Percentiles rank a stretch among this genome's conserved stretches.
Conservation (phyloP, 2,329 filamentous ascomycete species). For the Scytalidium sp. region DNA sequence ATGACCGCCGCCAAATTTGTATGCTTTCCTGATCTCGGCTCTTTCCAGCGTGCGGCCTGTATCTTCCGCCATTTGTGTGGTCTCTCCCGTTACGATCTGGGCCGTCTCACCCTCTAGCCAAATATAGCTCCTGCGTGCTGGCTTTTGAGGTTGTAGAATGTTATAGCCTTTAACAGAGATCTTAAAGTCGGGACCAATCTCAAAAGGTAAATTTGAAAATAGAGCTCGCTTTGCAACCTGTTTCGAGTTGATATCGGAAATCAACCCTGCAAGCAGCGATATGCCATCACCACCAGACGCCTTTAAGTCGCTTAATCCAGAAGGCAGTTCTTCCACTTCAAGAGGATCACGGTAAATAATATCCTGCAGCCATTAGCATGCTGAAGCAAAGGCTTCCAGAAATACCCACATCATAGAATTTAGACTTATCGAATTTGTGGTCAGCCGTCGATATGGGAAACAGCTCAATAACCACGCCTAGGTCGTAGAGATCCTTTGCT, state of each 20-base stretch:
- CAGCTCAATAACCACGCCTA: slow-evolving; percentile 87
- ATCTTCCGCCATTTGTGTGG: slow-evolving; percentile 73
- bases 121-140: slow-evolving; percentile 80
- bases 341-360: slow-evolving; percentile 81
- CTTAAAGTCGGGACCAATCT: slow-evolving; percentile 77
- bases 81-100: slow-evolving; percentile 74
- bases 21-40: slow-evolving; percentile 81
- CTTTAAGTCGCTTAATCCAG: slow-evolving; percentile 53
- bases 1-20: slow-evolving; percentile 91
- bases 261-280: slow-evolving; percentile 71
- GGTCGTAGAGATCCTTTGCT: slow-evolving; percentile 91
- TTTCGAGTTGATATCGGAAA: slow-evolving; percentile 88
- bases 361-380: slow-evolving; percentile 52
- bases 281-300: slow-evolving; percentile 72
- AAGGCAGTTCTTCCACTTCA: slow-evolving; percentile 64
- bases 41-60: slow-evolving; percentile 76
- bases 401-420: slow-evolving; percentile 80
- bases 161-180: slow-evolving; percentile 96
- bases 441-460: slow-evolving; percentile 79
- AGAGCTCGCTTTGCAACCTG: slow-evolving; percentile 80
- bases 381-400: neutral
- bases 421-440: slow-evolving; percentile 72
- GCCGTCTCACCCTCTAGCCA: slow-evolving; percentile 84
- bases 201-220: slow-evolving; percentile 83
- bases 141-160: slow-evolving; percentile 77